A percentile compares a stretch with the other conserved stretches of the same genome.
Evolutionary conservation across 805 yeast species (phyloP).

Genomic region (Pichia deserticola): DNA sequence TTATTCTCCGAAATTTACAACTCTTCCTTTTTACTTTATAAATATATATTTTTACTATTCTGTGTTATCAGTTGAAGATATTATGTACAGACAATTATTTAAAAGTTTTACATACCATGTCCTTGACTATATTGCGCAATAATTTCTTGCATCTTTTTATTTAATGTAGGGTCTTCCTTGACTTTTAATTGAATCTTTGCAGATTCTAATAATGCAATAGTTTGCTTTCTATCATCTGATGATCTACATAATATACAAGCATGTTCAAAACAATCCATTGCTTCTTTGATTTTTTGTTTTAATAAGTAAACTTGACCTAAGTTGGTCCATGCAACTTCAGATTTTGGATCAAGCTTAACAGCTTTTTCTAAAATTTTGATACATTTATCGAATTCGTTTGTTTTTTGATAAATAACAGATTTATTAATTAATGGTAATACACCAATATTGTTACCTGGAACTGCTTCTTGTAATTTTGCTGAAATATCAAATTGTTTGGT

Average conservation of each 20-base stretch:
- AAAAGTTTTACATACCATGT: neutral
- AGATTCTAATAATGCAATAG: conserved; percentile 87
- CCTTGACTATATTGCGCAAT: conserved; percentile 26
- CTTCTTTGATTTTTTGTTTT: conserved; percentile 73
- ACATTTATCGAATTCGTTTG: conserved; percentile 49
- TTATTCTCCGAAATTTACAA: neutral
- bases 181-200: conserved; percentile 82
- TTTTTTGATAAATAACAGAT: conserved; percentile 64
- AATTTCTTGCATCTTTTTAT: conserved; percentile 55
- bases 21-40: no score
- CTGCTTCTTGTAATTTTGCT: conserved; percentile 67
- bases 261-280: conserved; percentile 73
- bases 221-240: conserved; percentile 80
- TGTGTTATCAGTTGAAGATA: no score
- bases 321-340: conserved; percentile 84
- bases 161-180: conserved; percentile 58
- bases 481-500: conserved; percentile 80
- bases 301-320: conserved; percentile 88
- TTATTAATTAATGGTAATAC: conserved; percentile 86
- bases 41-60: no score
- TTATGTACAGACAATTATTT: no score
- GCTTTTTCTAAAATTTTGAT: conserved; percentile 66
- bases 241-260: conserved; percentile 79
- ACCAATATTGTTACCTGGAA: conserved; percentile 68
- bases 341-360: conserved; percentile 73